phyloP scores from a whole-genome alignment of 441 rosid genomes.

The Gossypium davidsonii region DNA sequence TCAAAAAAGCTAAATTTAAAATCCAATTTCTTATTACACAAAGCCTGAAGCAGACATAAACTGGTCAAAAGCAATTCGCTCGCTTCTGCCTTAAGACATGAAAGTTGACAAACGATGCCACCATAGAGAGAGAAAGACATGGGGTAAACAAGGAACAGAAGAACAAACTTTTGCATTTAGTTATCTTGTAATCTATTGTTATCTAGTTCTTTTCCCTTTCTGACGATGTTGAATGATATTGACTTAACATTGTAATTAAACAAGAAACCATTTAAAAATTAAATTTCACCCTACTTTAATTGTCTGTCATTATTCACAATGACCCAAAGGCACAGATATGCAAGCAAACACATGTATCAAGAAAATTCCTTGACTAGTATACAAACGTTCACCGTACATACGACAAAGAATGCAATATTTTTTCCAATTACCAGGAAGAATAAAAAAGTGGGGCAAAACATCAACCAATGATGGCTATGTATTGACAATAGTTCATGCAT shows the following conservation, averaged over 20 bases:
- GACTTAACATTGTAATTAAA: background rate
- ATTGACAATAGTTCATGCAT: background rate
- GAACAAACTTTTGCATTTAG: background rate
- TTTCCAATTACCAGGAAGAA: background rate
- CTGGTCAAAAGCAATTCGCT: background rate
- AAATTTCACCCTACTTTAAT: background rate
- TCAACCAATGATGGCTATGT: background rate
- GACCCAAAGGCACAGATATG: background rate
- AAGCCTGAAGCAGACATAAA: background rate
- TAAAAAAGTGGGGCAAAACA: background rate
- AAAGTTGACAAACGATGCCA: background rate
- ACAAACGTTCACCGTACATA: background rate
- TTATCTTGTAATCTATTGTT: background rate
- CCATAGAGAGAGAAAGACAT: background rate
- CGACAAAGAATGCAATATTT: background rate
- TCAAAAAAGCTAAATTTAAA: background rate
- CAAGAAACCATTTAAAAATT: background rate
- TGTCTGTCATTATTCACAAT: background rate
- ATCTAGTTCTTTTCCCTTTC: background rate
- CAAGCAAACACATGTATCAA: background rate
- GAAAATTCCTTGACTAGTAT: background rate
- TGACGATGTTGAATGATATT: background rate
- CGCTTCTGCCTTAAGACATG: background rate
- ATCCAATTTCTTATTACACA: slow-evolving; percentile 6
- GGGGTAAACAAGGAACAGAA: background rate